phyloP scores from a whole-genome alignment of 306 rosid species.

The Morella rubra region DNA sequence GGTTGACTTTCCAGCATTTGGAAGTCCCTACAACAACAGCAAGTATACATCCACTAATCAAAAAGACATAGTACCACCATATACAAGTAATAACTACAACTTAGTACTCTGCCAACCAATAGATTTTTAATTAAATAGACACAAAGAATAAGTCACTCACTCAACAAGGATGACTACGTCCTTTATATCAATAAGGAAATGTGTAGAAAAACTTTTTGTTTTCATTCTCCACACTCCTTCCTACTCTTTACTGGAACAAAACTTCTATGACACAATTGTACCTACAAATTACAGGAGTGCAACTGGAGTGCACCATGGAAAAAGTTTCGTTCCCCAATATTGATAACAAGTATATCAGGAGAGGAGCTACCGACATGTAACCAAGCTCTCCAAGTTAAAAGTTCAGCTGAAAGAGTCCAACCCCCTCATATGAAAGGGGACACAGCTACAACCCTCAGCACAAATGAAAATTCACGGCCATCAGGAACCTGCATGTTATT shows the following conservation, averaged over 20 bases:
- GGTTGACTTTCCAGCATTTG: constrained; percentile 97
- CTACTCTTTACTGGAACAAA: not conserved
- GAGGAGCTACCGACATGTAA: not conserved
- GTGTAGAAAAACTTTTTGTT: not conserved
- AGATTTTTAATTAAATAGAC: not conserved
- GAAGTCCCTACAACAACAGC: constrained; percentile 74
- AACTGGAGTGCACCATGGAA: not conserved
- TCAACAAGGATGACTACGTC: not conserved
- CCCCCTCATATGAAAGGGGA: not conserved
- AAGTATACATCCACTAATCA: constrained; percentile 26
- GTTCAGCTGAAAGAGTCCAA: not conserved
- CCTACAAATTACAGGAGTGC: not conserved
- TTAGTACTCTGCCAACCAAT: not conserved
- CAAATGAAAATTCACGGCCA: not conserved
- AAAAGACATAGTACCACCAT: constrained; percentile 12
- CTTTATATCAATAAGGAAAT: not conserved
- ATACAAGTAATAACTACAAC: not conserved
- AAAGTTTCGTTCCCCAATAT: not conserved
- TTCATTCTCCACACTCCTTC: not conserved
- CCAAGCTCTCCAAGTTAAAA: constrained; percentile 1
- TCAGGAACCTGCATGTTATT: not conserved
- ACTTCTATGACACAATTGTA: not conserved
- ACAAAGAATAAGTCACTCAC: not conserved
- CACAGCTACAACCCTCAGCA: not conserved
- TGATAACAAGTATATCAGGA: not conserved